Base-by-base conservation (phyloP, 164 flowering plant genomes). In the Platanus orientalis region DNA sequence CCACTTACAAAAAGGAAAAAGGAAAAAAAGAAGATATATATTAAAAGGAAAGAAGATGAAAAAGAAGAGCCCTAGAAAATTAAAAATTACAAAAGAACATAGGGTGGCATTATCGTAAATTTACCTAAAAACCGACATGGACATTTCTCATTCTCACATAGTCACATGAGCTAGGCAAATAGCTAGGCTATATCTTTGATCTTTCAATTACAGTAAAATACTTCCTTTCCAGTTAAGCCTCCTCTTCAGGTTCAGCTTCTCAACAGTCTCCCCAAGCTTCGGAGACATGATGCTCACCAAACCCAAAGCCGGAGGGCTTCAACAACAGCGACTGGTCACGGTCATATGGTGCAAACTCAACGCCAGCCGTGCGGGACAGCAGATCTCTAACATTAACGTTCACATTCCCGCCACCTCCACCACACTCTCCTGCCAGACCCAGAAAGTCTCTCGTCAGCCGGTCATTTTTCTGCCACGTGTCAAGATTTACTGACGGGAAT, bases 381-480 rank as follows among this genome's bases (percentile, higher is more conserved):
- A 78, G 26, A 21, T 77, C 72, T 60, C 71, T 61, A 50, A 65
- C 57, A 54, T 51, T 62, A 45, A 70, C 59, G 71, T 75, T 62
- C 57, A 65, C 66, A 47, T 23, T 13, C 61, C 39, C 39, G 10
- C 57, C 74, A 47, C 62, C 71, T 16, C 67, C 58, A 20, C 63
- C 57, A 16, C 45, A 50, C 11, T 60, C 82, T 12, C 78, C 80
- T 3, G 78, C 66, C 65, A 83, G 75, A 44, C 97, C 95, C 53
- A 91, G 84, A 67, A 90, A 90, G 75, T 88, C 91, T 63, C 97
- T 78, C 3, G 97, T 90, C 73, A 81, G 64, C n/a, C 77, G 68
- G 55, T 78, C 86, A 42, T 57, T 76, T 60, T 70, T 77, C 69
- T 75, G 79, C 90, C 86, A 79, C 67, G 76, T 64, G 58, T 68